A percentile compares a stretch with the other conserved stretches of the same genome.
phyloP scores from a whole-genome alignment of 768 basidiomycete genomes.

The Lentinula sp. region DNA sequence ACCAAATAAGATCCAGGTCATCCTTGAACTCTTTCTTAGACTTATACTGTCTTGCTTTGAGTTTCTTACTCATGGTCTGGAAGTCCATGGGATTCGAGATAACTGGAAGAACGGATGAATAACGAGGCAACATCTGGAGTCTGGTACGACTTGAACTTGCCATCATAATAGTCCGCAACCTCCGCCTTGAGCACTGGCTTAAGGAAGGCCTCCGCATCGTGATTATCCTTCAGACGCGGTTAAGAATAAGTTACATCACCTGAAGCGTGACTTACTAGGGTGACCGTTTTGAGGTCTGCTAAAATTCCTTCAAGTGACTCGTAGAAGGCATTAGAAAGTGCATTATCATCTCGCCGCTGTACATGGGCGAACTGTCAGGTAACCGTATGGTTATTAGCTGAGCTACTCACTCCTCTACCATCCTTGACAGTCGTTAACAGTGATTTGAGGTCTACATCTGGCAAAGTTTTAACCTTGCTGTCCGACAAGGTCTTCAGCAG shows the following conservation, averaged over 20 bases:
- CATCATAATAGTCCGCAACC: conserved; percentile 89
- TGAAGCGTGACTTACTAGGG: conserved; percentile 42
- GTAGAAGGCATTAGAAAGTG: conserved; percentile 84
- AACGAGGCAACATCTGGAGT: conserved; percentile 7
- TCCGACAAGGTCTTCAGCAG: conserved; percentile 83
- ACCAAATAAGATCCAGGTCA: conserved; percentile 96
- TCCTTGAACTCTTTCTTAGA: conserved; percentile 91
- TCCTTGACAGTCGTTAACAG: conserved; percentile 85
- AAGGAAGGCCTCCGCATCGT: conserved; percentile 88
- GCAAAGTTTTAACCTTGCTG: conserved; percentile 57
- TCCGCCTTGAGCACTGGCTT: conserved; percentile 89
- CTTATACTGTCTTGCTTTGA: conserved; percentile 89
- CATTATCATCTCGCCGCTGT: conserved; percentile 43
- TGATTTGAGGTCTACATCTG: conserved; percentile 71
- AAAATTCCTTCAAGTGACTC: conserved; percentile 90
- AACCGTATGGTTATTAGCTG: conserved; percentile 11
- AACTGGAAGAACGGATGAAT: conserved; percentile 40
- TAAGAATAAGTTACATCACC: not conserved
- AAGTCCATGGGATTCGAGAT: conserved; percentile 96
- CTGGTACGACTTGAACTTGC: conserved; percentile 34
- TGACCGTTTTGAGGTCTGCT: conserved; percentile 74
- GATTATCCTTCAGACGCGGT: conserved; percentile 55
- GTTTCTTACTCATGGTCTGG: conserved; percentile 86
- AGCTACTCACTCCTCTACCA: conserved; percentile 59
- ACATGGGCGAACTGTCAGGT: conserved; percentile 9